These are phyloP conservation scores for Tolypocladium sp. DNA, from an alignment of 2,329 filamentous ascomycete genomes.

Conservation along the genomic window DNA sequence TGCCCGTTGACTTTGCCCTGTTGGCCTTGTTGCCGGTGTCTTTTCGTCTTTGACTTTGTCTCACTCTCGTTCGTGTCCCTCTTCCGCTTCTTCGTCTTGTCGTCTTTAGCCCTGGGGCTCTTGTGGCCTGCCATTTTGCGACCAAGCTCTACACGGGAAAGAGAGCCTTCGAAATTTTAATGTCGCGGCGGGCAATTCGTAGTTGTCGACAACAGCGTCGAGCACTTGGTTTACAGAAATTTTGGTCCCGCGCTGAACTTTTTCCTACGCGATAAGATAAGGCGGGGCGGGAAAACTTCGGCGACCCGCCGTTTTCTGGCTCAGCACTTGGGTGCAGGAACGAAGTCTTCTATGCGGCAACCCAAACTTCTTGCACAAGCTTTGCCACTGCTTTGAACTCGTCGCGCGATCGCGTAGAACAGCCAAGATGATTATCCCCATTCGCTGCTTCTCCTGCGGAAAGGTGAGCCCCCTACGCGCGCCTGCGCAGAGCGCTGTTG, in stretches of 20 bases:
- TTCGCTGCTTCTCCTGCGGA: slow-evolving; percentile 97
- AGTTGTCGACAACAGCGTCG: background rate
- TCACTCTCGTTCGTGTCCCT: slow-evolving; percentile 32
- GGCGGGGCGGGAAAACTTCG: slow-evolving; percentile 19
- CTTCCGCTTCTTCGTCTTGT: slow-evolving; percentile 37
- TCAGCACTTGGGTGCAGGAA: background rate
- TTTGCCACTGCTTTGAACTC: background rate
- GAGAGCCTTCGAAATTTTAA: slow-evolving; percentile 7
- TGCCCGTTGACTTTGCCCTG: slow-evolving; percentile 17
- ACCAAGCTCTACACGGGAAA: background rate
- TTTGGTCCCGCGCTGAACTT: slow-evolving; percentile 31
- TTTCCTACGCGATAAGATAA: slow-evolving; percentile 32
- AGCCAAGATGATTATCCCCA: slow-evolving; percentile 88
- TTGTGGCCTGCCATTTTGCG: slow-evolving; percentile 25
- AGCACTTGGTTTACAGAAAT: slow-evolving; percentile 18
- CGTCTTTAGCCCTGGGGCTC: slow-evolving; percentile 21
- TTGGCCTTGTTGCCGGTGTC: slow-evolving; percentile 24
- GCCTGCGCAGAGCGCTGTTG: slow-evolving; percentile 8
- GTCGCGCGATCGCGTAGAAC: background rate
- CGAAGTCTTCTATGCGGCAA: background rate
- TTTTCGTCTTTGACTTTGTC: slow-evolving; percentile 32
- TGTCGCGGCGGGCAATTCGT: slow-evolving; percentile 2
- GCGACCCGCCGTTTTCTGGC: slow-evolving; percentile 14
- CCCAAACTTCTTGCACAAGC: background rate
- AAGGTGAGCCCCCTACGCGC: slow-evolving; percentile 56